Conservation (phyloP, 768 basidiomycete species). For the Mrakia frigida region DNA sequence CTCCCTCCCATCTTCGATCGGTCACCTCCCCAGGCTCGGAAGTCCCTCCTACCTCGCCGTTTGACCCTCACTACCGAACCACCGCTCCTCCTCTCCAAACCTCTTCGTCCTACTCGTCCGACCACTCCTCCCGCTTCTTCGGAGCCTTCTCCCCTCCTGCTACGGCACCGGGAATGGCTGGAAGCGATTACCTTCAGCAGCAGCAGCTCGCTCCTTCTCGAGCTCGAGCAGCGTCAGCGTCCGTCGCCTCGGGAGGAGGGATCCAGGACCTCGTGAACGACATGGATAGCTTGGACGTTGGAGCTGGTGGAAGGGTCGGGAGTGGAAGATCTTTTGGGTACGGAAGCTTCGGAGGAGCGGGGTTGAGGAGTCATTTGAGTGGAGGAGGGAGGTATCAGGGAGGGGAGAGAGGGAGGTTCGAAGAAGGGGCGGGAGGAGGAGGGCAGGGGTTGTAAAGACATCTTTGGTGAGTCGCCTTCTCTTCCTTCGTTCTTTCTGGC, state of each 20-base stretch:
- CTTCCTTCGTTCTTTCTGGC: too few species aligned
- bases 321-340: conserved; percentile 24
- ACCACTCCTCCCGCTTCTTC: conserved; percentile 17
- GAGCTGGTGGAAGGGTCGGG: neutral
- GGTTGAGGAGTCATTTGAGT: neutral
- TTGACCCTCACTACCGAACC: conserved; percentile 29
- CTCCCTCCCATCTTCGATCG: conserved; percentile 17
- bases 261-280: conserved; percentile 25
- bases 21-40: conserved; percentile 14
- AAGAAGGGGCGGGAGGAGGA: neutral
- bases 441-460: conserved; percentile 1
- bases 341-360: conserved; percentile 22
- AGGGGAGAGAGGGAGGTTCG: conserved; percentile 6
- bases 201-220: conserved; percentile 19
- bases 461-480: neutral
- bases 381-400: neutral
- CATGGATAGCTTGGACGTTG: conserved; percentile 24
- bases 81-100: conserved; percentile 24
- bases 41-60: conserved; percentile 16
- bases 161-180: conserved; percentile 22
- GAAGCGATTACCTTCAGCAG: conserved; percentile 30
- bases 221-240: conserved; percentile 27
- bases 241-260: conserved; percentile 17
- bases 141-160: conserved; percentile 25
- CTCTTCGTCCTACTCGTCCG: conserved; percentile 22